Percentiles rank a stretch among this genome's conserved stretches.
phyloP scores from a whole-genome alignment of 148 eudicot species.

The Chenopodium quinoa region DNA sequence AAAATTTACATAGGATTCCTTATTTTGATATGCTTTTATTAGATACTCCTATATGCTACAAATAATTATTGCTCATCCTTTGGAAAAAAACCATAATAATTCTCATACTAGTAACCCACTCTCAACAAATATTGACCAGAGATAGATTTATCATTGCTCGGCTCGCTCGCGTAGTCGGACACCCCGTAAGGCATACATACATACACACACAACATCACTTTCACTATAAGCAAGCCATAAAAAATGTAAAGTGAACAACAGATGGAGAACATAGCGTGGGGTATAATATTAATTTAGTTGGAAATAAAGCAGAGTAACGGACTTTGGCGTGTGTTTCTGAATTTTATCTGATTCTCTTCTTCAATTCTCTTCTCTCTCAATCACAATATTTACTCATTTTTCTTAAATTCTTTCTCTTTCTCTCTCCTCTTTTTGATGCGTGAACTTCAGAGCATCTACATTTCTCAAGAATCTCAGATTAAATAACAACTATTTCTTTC shows the following conservation, averaged over 20 bases:
- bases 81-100: no score
- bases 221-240: background rate
- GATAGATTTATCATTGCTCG: background rate
- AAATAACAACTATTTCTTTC: constrained; percentile 13
- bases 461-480: constrained; percentile 13
- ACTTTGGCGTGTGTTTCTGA: constrained; percentile 24
- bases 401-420: no score
- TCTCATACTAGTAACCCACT: no score
- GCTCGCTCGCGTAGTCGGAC: no score
- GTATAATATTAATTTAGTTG: background rate
- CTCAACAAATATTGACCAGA: no score
- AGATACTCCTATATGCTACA: background rate
- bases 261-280: constrained; percentile 20
- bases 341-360: constrained; percentile 8
- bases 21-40: background rate
- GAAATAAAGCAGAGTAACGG: constrained; percentile 14
- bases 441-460: constrained; percentile 28
- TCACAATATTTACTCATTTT: no score
- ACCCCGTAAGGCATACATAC: background rate
- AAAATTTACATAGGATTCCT: background rate
- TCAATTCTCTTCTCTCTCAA: background rate
- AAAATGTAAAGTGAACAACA: background rate
- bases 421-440: constrained; percentile 19
- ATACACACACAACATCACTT: background rate
- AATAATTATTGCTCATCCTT: no score